A percentile compares a stretch with the other conserved stretches of the same genome.
Evolutionary conservation across 495 filamentous ascomycete genomes (phyloP).

Genomic region (Annulohypoxylon nitens): DNA sequence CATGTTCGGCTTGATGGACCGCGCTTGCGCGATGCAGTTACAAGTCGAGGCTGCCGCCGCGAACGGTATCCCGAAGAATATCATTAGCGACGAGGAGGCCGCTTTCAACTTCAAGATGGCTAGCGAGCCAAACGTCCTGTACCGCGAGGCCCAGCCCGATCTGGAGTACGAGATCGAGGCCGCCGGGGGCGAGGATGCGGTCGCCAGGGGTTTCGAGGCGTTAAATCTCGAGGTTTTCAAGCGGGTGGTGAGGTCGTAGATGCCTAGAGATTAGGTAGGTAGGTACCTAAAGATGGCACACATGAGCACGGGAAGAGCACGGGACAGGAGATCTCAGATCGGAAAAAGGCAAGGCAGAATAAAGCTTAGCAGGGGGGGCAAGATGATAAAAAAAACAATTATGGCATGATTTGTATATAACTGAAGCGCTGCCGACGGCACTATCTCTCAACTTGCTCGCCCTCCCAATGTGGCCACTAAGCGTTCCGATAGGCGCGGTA

Average conservation of each 20-base stretch:
- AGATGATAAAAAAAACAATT: background rate
- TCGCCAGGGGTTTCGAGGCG: conserved; percentile 57
- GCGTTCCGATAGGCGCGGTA: conserved; percentile 3
- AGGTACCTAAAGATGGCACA: background rate
- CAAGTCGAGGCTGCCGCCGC: conserved; percentile 63
- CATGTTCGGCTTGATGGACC: conserved; percentile 65
- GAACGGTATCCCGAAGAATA: conserved; percentile 54
- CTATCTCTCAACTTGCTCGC: conserved; percentile 1
- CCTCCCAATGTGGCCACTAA: background rate
- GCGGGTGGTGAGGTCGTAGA: conserved; percentile 30
- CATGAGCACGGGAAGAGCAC: background rate
- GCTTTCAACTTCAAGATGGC: conserved; percentile 67
- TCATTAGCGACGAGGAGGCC: conserved; percentile 66
- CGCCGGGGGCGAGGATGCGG: conserved; percentile 57
- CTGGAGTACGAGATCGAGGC: conserved; percentile 59
- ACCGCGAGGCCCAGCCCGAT: conserved; percentile 62
- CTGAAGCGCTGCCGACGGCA: conserved; percentile 1
- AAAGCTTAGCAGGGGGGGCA: background rate
- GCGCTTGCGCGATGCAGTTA: conserved; percentile 65
- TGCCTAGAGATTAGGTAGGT: background rate
- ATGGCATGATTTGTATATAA: conserved; percentile 10
- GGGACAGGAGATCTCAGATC: background rate
- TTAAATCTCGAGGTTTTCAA: conserved; percentile 52
- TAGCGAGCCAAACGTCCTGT: conserved; percentile 59
- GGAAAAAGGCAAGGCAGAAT: background rate